Base-by-base conservation (phyloP, 2,329 filamentous ascomycete species). In the Colletotrichum coccodes region DNA sequence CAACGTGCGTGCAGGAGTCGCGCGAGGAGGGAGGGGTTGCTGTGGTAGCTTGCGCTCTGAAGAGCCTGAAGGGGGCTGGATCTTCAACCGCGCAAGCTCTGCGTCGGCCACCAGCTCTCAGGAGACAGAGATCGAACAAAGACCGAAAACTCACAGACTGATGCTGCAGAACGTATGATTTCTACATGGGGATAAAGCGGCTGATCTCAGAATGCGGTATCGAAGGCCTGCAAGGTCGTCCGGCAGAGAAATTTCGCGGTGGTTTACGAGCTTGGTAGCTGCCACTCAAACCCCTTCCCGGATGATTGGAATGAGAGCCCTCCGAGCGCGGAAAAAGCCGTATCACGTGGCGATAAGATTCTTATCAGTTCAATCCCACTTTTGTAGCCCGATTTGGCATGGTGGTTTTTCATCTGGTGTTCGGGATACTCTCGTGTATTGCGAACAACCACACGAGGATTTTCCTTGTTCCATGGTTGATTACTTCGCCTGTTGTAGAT, bases 221-320 rank as follows among this genome's bases (percentile, higher is more conserved):
- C 21, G 42, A 38, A 54, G n/a, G 47, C 18, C 44, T 64, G 42
- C 38, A 47, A 47, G 16, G 40, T 53, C 56, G 68, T 67, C 53
- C 53, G 40, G 58, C 23, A 59, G 42, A 32, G 52, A 59, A 63
- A 68, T 53, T 63, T 68, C 57, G 67, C 53, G 63, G 52, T 54
- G 64, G 21, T 53, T 38, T 64, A 23, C 53, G 14, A 68, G 50
- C 63, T 70, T 59, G 57, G 14, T 28, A 67, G 30, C 57, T 53
- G 60, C n/a, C 46, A 26, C 50, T 58, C 57, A 68, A 67, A 68
- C 63, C 63, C 57, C 58, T 68, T 67, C 67, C 44, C n/a, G 52
- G 44, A 38, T 68, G 63, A 54, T 62, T 57, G 50, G 58, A 53
- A 70, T 28, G 56, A 34, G 64, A 66, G 36, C 50, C 62, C 46